phyloP scores from a whole-genome alignment of 1,284 basidiomycete species.

The Microbotryum violaceum region DNA sequence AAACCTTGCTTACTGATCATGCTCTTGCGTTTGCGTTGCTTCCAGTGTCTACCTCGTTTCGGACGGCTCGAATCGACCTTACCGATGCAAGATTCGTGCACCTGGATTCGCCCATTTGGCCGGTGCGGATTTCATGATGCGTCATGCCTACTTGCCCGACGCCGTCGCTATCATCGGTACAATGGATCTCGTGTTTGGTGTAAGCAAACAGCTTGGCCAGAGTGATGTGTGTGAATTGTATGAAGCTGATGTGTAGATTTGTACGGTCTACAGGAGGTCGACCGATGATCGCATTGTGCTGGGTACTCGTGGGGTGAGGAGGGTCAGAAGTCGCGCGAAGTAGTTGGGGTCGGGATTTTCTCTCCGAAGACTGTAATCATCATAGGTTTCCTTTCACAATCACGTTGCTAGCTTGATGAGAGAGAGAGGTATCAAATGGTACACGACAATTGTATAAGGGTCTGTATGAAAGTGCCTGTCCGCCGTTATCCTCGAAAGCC shows the following conservation, averaged over 20 bases:
- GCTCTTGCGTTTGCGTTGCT: background rate
- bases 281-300: constrained; percentile 18
- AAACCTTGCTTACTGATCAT: background rate
- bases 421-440: no score
- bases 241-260: background rate
- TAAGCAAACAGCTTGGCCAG: background rate
- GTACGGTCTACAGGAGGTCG: constrained; percentile 44
- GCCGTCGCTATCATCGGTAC: constrained; percentile 90
- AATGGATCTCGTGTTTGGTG: constrained; percentile 51
- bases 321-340: no score
- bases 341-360: no score
- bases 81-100: constrained; percentile 88
- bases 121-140: constrained; percentile 90
- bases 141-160: constrained; percentile 74
- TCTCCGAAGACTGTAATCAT: no score
- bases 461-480: no score
- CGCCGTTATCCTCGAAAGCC: no score
- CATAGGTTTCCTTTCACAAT: no score
- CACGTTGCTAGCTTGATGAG: no score
- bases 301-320: no score
- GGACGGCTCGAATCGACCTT: constrained; percentile 85
- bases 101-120: constrained; percentile 71
- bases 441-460: no score
- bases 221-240: background rate
- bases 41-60: constrained; percentile 75